These are phyloP conservation scores for Lagenidium giganteum DNA, from an alignment of 352 stramenopile genomes.

Conservation along the genomic window DNA sequence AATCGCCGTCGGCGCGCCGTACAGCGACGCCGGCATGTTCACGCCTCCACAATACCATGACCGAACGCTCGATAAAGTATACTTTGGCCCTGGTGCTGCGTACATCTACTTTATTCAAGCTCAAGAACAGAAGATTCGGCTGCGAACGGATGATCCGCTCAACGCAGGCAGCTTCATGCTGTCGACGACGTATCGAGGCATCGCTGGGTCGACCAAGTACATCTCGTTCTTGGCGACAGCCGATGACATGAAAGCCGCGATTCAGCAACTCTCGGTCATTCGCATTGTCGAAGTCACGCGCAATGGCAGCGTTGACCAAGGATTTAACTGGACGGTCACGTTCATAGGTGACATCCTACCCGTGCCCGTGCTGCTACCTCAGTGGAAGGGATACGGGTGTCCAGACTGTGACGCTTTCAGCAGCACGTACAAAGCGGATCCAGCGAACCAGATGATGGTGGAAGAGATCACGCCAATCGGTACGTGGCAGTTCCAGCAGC, in stretches of 20 bases:
- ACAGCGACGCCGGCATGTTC: constrained; percentile 71
- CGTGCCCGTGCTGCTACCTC: constrained; percentile 49
- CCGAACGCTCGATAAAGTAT: constrained; percentile 47
- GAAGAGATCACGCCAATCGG: constrained; percentile 41
- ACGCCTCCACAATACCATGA: constrained; percentile 46
- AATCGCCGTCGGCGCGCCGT: constrained; percentile 87
- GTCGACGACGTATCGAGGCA: constrained; percentile 49
- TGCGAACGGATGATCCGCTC: constrained; percentile 57
- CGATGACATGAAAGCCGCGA: constrained; percentile 58
- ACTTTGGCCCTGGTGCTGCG: constrained; percentile 61
- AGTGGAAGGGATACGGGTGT: constrained; percentile 66
- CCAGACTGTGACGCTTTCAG: constrained; percentile 69
- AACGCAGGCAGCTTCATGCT: constrained; percentile 73
- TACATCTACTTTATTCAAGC: constrained; percentile 77
- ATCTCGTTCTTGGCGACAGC: constrained; percentile 68
- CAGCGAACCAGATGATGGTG: constrained; percentile 49
- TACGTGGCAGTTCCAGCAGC: constrained; percentile 56
- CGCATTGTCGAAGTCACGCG: constrained; percentile 76
- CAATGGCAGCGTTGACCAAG: constrained; percentile 63
- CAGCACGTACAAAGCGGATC: constrained; percentile 49
- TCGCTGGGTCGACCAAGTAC: constrained; percentile 43
- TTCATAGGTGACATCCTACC: constrained; percentile 74
- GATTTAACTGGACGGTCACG: constrained; percentile 77
- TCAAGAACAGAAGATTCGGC: constrained; percentile 59
- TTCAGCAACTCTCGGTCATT: constrained; percentile 82